Conservation (phyloP, 1,284 basidiomycete species). For the Exobasidium rhododendri region DNA sequence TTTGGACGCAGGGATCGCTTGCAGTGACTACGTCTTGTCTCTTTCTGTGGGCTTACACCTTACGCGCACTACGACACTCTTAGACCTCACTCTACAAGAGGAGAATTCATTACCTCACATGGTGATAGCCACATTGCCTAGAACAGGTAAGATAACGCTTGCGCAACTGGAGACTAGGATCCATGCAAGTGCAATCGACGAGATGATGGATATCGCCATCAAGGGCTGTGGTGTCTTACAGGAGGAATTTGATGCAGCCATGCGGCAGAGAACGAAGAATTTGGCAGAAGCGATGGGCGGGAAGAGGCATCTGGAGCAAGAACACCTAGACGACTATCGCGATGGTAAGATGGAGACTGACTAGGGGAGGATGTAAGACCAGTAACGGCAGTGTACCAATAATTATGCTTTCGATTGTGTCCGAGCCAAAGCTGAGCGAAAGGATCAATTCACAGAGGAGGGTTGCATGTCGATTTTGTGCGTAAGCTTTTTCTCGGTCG, state of each 20-base stretch:
- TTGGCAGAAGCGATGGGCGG: slow-evolving; percentile 59
- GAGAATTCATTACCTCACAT: slow-evolving; percentile 84
- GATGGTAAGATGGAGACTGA: background rate
- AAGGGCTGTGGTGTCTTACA: slow-evolving; percentile 77
- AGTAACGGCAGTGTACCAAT: no score
- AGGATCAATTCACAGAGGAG: no score
- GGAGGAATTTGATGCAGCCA: slow-evolving; percentile 74
- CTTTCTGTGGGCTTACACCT: slow-evolving; percentile 60
- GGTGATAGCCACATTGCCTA: slow-evolving; percentile 81
- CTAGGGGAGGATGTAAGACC: background rate
- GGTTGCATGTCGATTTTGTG: no score
- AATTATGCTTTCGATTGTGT: no score
- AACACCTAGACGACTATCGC: background rate
- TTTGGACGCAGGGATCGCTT: slow-evolving; percentile 81
- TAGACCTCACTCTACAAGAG: slow-evolving; percentile 82
- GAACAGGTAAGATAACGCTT: slow-evolving; percentile 75
- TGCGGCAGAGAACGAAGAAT: slow-evolving; percentile 66
- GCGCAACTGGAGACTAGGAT: slow-evolving; percentile 91
- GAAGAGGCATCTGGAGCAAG: slow-evolving; percentile 9
- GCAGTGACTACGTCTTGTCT: slow-evolving; percentile 83
- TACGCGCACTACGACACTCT: slow-evolving; percentile 62
- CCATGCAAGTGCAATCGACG: slow-evolving; percentile 85
- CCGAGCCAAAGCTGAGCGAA: no score
- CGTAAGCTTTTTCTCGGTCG: no score
- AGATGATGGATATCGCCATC: slow-evolving; percentile 74